A percentile compares a stretch with the other conserved stretches of the same genome.
These are phyloP conservation scores for Cnidoscolus chayamansa DNA, from an alignment of 441 rosid species.

Conservation along the genomic window DNA sequence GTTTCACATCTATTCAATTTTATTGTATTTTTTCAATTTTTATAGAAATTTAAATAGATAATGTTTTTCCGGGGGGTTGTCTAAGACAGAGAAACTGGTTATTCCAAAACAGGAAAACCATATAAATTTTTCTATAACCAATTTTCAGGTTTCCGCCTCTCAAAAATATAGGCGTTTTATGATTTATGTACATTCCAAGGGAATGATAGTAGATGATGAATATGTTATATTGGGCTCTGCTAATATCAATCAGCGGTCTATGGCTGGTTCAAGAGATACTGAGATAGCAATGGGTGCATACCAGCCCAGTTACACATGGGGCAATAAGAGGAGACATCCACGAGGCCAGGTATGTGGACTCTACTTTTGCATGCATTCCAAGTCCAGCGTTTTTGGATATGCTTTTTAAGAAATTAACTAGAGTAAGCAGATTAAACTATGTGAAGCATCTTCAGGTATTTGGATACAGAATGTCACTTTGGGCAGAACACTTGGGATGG, in stretches of 20 bases:
- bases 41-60: too few species aligned
- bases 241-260: conserved; percentile 76
- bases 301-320: conserved; percentile 64
- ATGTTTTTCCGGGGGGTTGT: too few species aligned
- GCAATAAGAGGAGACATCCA: conserved; percentile 50
- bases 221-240: conserved; percentile 79
- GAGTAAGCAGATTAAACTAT: conserved; percentile 3
- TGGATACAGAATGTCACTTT: conserved; percentile 78
- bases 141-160: conserved; percentile 58
- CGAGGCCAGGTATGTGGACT: conserved; percentile 51
- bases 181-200: conserved; percentile 84
- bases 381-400: not conserved
- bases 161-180: conserved; percentile 62
- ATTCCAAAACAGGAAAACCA: too few species aligned
- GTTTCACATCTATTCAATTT: too few species aligned
- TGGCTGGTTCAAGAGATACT: conserved; percentile 85
- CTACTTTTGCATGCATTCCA: too few species aligned
- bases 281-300: conserved; percentile 90
- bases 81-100: too few species aligned
- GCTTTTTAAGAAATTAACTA: not conserved
- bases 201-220: conserved; percentile 85
- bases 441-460: conserved; percentile 41
- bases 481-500: conserved; percentile 77
- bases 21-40: too few species aligned
- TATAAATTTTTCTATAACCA: not conserved